phyloP scores from a whole-genome alignment of 371 early-diverging fungal species.

The Globomyces sp. region DNA sequence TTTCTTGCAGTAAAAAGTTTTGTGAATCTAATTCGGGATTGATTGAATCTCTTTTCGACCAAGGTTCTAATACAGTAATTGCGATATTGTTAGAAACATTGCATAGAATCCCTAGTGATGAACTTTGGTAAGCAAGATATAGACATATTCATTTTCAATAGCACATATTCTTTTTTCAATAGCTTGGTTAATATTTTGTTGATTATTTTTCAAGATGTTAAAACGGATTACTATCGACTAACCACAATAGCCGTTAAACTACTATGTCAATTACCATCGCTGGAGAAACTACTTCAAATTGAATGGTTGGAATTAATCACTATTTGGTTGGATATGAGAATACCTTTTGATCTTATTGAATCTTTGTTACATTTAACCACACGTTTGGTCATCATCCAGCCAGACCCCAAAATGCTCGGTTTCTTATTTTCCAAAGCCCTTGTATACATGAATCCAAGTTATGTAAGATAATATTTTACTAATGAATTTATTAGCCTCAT shows the following conservation, averaged over 20 bases:
- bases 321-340: neutral
- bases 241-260: neutral
- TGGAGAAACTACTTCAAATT: neutral
- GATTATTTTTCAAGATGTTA: neutral
- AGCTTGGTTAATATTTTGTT: neutral
- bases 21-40: neutral
- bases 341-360: neutral
- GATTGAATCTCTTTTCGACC: neutral
- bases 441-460: neutral
- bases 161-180: neutral
- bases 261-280: neutral
- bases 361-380: neutral
- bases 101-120: no score
- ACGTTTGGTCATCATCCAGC: neutral
- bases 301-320: neutral
- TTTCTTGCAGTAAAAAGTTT: neutral
- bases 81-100: neutral
- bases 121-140: neutral
- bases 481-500: neutral
- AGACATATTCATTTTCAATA: neutral
- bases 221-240: neutral
- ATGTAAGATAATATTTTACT: neutral
- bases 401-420: neutral
- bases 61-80: neutral
- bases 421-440: neutral